A percentile compares a stretch with the other conserved stretches of the same genome.
phyloP scores from a whole-genome alignment of 805 yeast species.

The Ogataea nitratoaversa region DNA sequence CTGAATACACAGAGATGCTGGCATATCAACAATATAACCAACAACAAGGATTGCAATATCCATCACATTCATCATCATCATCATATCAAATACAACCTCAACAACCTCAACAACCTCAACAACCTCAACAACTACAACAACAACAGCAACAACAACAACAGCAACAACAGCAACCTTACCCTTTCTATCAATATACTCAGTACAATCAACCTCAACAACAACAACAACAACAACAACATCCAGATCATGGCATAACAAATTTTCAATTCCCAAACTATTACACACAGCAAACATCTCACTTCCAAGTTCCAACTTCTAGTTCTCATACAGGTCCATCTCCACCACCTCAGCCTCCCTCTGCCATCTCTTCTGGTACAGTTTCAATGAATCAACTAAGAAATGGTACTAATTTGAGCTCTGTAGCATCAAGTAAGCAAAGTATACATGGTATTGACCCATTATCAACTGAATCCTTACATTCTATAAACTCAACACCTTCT shows the following conservation, averaged over 20 bases:
- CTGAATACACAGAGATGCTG: slow-evolving; percentile 12
- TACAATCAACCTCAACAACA: neutral
- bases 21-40: slow-evolving; percentile 11
- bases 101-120: slow-evolving; percentile 4
- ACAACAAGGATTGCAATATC: slow-evolving; percentile 2
- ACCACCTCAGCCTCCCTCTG: neutral
- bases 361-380: neutral
- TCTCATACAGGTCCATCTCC: neutral
- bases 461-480: neutral
- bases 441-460: neutral
- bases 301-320: neutral
- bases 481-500: neutral
- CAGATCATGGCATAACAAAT: neutral
- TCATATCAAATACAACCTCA: too few relatives aligned
- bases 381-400: neutral
- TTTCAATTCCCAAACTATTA: neutral
- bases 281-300: slow-evolving; percentile 11
- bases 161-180: slow-evolving; percentile 4
- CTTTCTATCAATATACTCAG: neutral
- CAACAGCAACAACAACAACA: slow-evolving; percentile 6
- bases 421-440: neutral
- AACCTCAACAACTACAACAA: slow-evolving; percentile 6
- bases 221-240: slow-evolving; percentile 3
- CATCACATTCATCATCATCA: neutral
- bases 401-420: neutral